phyloP scores from a whole-genome alignment of 495 filamentous ascomycete species.

The Hypomontagnella monticulosa region DNA sequence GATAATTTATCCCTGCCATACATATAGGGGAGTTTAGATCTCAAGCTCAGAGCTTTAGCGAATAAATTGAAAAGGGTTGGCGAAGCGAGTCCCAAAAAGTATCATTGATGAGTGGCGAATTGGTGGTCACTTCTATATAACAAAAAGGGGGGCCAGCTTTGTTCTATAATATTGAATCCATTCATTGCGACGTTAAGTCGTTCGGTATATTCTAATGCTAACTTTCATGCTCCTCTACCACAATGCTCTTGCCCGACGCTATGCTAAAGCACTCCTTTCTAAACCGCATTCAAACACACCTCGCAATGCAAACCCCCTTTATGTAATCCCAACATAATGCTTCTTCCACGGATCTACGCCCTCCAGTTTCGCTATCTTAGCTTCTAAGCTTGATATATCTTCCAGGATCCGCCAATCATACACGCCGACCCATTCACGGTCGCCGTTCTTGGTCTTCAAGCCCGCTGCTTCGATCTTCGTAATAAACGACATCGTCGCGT shows the following conservation, averaged over 20 bases:
- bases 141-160: too few species aligned
- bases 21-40: not conserved
- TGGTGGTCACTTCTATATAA: too few species aligned
- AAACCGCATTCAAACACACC: not conserved
- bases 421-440: slow-evolving; percentile 52
- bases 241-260: not conserved
- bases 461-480: slow-evolving; percentile 45
- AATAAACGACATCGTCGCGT: slow-evolving; percentile 54
- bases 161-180: too few species aligned
- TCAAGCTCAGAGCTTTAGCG: too few species aligned
- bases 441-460: slow-evolving; percentile 47
- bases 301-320: slow-evolving; percentile 26
- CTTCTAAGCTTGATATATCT: slow-evolving; percentile 52
- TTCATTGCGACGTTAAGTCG: too few species aligned
- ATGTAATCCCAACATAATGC: slow-evolving; percentile 42
- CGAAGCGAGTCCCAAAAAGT: too few species aligned
- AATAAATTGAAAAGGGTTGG: too few species aligned
- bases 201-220: not conserved
- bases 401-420: slow-evolving; percentile 64
- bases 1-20: slow-evolving; percentile 8
- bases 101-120: too few species aligned
- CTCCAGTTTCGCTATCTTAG: not conserved
- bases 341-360: slow-evolving; percentile 39
- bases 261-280: not conserved
- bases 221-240: not conserved